A percentile compares a stretch with the other conserved stretches of the same genome.
Evolutionary conservation across 352 stramenopile genomes (phyloP).

Genomic region (Labyrinthula sp.): DNA sequence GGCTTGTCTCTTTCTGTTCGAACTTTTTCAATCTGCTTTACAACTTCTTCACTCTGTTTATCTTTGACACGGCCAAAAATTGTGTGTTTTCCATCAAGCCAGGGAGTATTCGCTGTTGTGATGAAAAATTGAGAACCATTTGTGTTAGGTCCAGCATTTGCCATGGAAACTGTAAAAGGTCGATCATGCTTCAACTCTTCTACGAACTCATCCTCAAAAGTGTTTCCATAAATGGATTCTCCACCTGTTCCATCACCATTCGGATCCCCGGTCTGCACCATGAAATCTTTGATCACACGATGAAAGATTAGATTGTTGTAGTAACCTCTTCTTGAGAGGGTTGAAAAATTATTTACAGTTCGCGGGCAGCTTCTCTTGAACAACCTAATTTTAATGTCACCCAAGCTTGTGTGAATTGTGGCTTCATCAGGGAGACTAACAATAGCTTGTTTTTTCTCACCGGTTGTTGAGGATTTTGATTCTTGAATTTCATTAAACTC

Average conservation of each 20-base stretch:
- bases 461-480: too few relatives aligned
- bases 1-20: too few relatives aligned
- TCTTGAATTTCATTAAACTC: constrained; percentile 3
- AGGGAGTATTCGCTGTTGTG: constrained; percentile 72
- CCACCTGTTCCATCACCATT: constrained; percentile 44
- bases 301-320: constrained; percentile 98
- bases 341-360: constrained; percentile 79
- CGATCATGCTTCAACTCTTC: constrained; percentile 46
- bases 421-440: constrained; percentile 32
- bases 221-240: constrained; percentile 51
- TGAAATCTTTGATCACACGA: constrained; percentile 96
- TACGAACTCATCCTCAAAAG: constrained; percentile 33
- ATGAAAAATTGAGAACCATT: constrained; percentile 91
- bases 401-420: constrained; percentile 89
- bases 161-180: constrained; percentile 46
- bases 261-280: constrained; percentile 68
- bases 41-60: constrained; percentile 56
- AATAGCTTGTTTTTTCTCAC: too few relatives aligned
- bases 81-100: constrained; percentile 80
- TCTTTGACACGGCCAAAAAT: constrained; percentile 66
- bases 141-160: constrained; percentile 59
- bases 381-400: constrained; percentile 88
- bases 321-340: constrained; percentile 80
- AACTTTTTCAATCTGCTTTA: constrained; percentile 57
- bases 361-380: constrained; percentile 60